These are phyloP conservation scores for Mortierella sp. DNA, from an alignment of 371 early-diverging fungal species.

Conservation along the genomic window DNA sequence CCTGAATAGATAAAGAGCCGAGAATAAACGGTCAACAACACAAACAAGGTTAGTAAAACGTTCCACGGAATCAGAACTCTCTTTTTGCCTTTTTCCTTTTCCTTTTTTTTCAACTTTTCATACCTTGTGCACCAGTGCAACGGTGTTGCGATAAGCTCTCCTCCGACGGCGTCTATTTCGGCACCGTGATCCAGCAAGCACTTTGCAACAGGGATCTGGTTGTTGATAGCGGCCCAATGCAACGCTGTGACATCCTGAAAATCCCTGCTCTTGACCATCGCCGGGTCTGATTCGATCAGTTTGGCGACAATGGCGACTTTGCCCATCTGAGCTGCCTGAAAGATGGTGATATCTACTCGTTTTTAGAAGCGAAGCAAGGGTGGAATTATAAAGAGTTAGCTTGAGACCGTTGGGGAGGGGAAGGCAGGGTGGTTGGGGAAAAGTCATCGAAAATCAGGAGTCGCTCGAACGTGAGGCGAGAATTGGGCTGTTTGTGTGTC, in stretches of 20 bases:
- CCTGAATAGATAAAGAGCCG: slow-evolving; percentile 36
- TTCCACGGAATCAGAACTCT: slow-evolving; percentile 1
- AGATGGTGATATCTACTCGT: slow-evolving; percentile 64
- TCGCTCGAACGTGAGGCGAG: neutral
- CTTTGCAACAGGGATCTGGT: slow-evolving; percentile 79
- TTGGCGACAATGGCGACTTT: slow-evolving; percentile 66
- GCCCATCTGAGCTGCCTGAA: slow-evolving; percentile 79
- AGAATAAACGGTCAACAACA: neutral
- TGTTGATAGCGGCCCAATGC: slow-evolving; percentile 88
- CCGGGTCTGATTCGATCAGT: slow-evolving; percentile 66
- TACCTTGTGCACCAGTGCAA: slow-evolving; percentile 91
- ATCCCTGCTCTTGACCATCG: slow-evolving; percentile 68
- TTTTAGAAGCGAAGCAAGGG: neutral
- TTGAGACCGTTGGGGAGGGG: neutral
- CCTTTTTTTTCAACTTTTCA: neutral
- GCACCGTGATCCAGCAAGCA: slow-evolving; percentile 88
- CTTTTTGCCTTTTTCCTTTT: neutral
- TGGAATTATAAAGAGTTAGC: neutral
- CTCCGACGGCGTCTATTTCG: slow-evolving; percentile 80
- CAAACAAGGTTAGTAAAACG: neutral
- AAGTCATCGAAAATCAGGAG: neutral
- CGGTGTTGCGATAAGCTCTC: slow-evolving; percentile 87
- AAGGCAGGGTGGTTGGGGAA: neutral
- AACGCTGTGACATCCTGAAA: slow-evolving; percentile 77
- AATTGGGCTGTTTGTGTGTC: neutral